phyloP scores from a whole-genome alignment of 495 filamentous ascomycete genomes.

The Pyrenula massariospora region DNA sequence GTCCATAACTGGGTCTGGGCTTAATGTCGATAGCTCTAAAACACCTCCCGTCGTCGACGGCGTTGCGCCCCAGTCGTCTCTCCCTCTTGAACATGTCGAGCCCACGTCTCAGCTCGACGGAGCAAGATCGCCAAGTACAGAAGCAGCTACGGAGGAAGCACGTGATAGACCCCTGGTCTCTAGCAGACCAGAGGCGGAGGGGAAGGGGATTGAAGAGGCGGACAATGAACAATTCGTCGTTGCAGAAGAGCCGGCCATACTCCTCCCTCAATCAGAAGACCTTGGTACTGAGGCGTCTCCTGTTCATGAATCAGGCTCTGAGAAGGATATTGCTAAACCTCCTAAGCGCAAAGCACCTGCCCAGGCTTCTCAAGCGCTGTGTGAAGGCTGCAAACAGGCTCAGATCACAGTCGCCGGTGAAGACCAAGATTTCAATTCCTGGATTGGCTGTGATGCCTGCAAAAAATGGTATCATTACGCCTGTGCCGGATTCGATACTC shows the following conservation, averaged over 20 bases:
- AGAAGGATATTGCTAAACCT: neutral
- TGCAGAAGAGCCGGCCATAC: neutral
- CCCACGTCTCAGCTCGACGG: neutral
- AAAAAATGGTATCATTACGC: constrained; percentile 65
- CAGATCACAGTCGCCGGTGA: constrained; percentile 32
- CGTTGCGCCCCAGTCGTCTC: neutral
- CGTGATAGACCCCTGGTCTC: neutral
- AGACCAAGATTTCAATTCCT: constrained; percentile 39
- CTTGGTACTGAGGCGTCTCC: no score
- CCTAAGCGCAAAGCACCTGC: neutral
- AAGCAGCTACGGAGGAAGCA: neutral
- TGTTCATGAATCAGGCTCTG: neutral
- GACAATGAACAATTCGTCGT: neutral
- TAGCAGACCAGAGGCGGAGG: no score
- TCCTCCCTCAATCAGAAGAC: neutral
- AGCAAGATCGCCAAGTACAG: neutral
- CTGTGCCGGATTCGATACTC: constrained; percentile 61
- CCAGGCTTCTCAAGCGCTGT: constrained; percentile 24
- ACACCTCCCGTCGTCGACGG: neutral
- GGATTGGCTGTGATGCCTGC: constrained; percentile 69
- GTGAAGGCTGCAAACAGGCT: constrained; percentile 37
- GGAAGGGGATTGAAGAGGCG: neutral
- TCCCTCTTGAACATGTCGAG: neutral
- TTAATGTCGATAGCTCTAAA: neutral
- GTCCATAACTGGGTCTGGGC: neutral